Percentiles rank a stretch among this genome's conserved stretches.
Conservation (phyloP, 331 rosid species). For the Acacia pycnantha region DNA sequence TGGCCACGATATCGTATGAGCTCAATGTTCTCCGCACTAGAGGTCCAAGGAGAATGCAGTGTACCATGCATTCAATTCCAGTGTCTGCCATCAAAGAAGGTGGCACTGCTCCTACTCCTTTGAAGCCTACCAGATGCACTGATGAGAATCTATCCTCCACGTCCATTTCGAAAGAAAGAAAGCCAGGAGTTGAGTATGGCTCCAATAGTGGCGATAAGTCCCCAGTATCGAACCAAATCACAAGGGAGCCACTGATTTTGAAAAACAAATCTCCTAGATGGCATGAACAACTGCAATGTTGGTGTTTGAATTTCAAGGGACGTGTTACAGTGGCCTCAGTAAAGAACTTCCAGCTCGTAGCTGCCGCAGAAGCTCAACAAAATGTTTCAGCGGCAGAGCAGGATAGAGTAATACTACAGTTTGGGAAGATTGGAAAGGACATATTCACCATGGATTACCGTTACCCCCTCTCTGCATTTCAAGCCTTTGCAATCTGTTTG, state of each 20-base stretch:
- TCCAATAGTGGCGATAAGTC: slow-evolving; percentile 27
- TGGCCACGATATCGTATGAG: slow-evolving; percentile 68
- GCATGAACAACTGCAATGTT: slow-evolving; percentile 89
- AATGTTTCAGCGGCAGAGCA: slow-evolving; percentile 61
- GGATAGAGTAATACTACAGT: slow-evolving; percentile 76
- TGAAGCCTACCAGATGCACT: slow-evolving; percentile 42
- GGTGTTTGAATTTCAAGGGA: slow-evolving; percentile 92
- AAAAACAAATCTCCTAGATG: slow-evolving; percentile 84
- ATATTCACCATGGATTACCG: slow-evolving; percentile 94
- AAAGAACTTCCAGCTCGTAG: slow-evolving; percentile 89
- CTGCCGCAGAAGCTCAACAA: slow-evolving; percentile 60
- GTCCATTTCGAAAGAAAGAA: slow-evolving; percentile 42
- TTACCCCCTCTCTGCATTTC: slow-evolving; percentile 94
- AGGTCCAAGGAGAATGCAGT: slow-evolving; percentile 89
- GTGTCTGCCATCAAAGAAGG: slow-evolving; percentile 69
- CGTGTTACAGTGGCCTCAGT: slow-evolving; percentile 88
- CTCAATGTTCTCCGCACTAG: slow-evolving; percentile 87
- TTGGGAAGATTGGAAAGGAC: slow-evolving; percentile 87
- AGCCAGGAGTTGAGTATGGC: slow-evolving; percentile 42
- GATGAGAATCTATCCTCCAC: slow-evolving; percentile 32
- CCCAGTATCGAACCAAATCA: slow-evolving; percentile 27
- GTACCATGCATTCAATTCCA: slow-evolving; percentile 74
- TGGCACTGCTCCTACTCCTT: slow-evolving; percentile 76
- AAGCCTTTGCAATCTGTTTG: slow-evolving; percentile 84
- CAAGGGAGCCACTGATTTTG: slow-evolving; percentile 56